These are phyloP conservation scores for Fusarium haematococcum DNA, from an alignment of 2,329 filamentous ascomycete species.

Conservation along the genomic window DNA sequence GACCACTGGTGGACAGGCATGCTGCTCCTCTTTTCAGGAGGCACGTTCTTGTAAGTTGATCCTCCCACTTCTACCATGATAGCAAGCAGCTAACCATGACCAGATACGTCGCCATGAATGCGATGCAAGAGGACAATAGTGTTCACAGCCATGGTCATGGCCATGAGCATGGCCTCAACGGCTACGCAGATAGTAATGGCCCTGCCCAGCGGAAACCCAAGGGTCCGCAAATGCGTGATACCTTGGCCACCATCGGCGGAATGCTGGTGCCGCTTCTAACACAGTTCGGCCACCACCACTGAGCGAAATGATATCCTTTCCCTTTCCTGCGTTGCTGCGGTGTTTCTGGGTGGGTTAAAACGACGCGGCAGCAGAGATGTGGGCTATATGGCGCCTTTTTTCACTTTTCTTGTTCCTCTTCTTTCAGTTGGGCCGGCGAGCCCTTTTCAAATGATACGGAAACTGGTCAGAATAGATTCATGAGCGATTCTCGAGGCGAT, in stretches of 20 bases:
- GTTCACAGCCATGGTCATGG: slow-evolving; percentile 63
- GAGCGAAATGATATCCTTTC: slow-evolving; percentile 15
- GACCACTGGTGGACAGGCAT: slow-evolving; percentile 92
- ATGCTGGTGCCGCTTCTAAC: slow-evolving; percentile 84
- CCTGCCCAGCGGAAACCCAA: slow-evolving; percentile 62
- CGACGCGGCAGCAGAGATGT: slow-evolving; percentile 15
- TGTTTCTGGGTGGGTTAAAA: slow-evolving; percentile 7
- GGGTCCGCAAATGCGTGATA: slow-evolving; percentile 74
- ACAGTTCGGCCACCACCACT: slow-evolving; percentile 82
- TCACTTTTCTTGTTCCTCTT: slow-evolving; percentile 14
- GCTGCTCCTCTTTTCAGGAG: slow-evolving; percentile 92
- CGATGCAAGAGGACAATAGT: slow-evolving; percentile 83
- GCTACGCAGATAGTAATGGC: slow-evolving; percentile 63
- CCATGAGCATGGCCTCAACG: slow-evolving; percentile 63
- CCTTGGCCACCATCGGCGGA: slow-evolving; percentile 76
- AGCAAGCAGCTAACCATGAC: slow-evolving; percentile 24
- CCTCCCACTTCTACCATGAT: neutral
- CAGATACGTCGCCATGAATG: slow-evolving; percentile 98
- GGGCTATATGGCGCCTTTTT: slow-evolving; percentile 32
- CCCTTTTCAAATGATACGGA: slow-evolving; percentile 26
- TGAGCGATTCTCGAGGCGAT: slow-evolving; percentile 7
- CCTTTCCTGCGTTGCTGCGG: slow-evolving; percentile 20
- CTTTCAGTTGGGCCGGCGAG: slow-evolving; percentile 33
- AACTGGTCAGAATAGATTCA: slow-evolving; percentile 33
- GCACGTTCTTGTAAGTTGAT: slow-evolving; percentile 86